Evolutionary conservation across 2,329 filamentous ascomycete genomes (phyloP).

Genomic region (Kalmusia sp.): DNA sequence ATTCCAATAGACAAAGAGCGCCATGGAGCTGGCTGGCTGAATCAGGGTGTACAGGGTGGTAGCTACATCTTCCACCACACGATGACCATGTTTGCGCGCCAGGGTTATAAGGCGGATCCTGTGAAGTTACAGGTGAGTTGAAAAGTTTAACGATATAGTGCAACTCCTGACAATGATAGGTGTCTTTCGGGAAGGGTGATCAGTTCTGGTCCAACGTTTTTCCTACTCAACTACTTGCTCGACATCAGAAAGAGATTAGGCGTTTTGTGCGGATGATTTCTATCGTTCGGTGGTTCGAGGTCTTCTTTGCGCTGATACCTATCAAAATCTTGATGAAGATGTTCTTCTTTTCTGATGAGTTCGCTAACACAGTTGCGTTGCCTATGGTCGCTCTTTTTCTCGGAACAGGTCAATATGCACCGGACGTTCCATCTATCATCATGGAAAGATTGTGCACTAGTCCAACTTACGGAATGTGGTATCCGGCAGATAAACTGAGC

Average conservation of each 20-base stretch:
- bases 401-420: constrained; percentile 76
- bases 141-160: neutral
- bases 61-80: constrained; percentile 73
- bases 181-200: constrained; percentile 69
- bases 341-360: constrained; percentile 73
- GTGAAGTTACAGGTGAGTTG: constrained; percentile 61
- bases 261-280: constrained; percentile 63
- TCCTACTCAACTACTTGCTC: constrained; percentile 64
- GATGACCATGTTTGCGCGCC: constrained; percentile 67
- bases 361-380: constrained; percentile 73
- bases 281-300: constrained; percentile 66
- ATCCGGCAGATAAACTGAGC: constrained; percentile 56
- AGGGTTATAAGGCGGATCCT: constrained; percentile 63
- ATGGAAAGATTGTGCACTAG: constrained; percentile 61
- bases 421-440: constrained; percentile 73
- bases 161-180: constrained; percentile 30
- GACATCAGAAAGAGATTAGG: constrained; percentile 63
- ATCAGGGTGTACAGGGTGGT: constrained; percentile 70
- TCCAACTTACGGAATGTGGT: constrained; percentile 67
- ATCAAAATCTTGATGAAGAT: constrained; percentile 71
- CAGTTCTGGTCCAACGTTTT: constrained; percentile 73
- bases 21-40: constrained; percentile 66
- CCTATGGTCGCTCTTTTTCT: constrained; percentile 77
- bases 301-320: constrained; percentile 65
- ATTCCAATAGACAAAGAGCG: constrained; percentile 62